A percentile compares a stretch with the other conserved stretches of the same genome.
Evolutionary conservation across 2,329 filamentous ascomycete species (phyloP).

Genomic region (Clarireedia homoeocarpa): DNA sequence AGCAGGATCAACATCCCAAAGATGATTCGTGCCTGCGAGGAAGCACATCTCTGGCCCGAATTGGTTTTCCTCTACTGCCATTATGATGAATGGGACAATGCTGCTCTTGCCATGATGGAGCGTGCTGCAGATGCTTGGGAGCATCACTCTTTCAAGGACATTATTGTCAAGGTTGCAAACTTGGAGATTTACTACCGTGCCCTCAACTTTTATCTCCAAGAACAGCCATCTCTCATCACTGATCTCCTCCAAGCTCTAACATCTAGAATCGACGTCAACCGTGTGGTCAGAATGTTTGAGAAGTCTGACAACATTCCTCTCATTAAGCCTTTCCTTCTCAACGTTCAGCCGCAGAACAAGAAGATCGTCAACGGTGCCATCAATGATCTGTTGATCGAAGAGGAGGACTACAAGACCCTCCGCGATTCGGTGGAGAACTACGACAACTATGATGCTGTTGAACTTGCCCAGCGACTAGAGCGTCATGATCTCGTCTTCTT

Average conservation of each 20-base stretch:
- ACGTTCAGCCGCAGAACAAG: constrained; percentile 96
- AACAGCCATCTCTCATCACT: constrained; percentile 92
- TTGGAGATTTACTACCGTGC: constrained; percentile 98
- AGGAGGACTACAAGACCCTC: constrained; percentile 98
- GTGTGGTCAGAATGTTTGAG: constrained; percentile 98
- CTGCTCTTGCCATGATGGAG: constrained; percentile 95
- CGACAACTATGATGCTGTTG: constrained; percentile 96
- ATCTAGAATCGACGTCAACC: constrained; percentile 93
- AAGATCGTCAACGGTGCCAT: constrained; percentile 96
- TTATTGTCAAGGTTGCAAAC: constrained; percentile 94
- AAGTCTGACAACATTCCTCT: constrained; percentile 96
- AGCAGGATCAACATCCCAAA: constrained; percentile 95
- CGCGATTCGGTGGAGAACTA: constrained; percentile 97
- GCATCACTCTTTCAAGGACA: constrained; percentile 99
- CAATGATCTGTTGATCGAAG: constrained; percentile 94
- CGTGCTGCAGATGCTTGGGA: constrained; percentile 97
- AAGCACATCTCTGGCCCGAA: constrained; percentile 94
- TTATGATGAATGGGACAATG: constrained; percentile 98
- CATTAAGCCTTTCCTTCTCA: constrained; percentile 97
- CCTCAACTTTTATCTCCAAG: constrained; percentile 93
- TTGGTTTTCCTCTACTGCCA: constrained; percentile 97
- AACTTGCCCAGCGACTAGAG: constrained; percentile 85
- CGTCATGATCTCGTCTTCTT: constrained; percentile 99
- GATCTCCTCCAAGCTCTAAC: constrained; percentile 88
- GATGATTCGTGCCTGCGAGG: constrained; percentile 88